phyloP scores from a whole-genome alignment of 495 filamentous ascomycete genomes.

The Polyplosphaeria fusca region DNA sequence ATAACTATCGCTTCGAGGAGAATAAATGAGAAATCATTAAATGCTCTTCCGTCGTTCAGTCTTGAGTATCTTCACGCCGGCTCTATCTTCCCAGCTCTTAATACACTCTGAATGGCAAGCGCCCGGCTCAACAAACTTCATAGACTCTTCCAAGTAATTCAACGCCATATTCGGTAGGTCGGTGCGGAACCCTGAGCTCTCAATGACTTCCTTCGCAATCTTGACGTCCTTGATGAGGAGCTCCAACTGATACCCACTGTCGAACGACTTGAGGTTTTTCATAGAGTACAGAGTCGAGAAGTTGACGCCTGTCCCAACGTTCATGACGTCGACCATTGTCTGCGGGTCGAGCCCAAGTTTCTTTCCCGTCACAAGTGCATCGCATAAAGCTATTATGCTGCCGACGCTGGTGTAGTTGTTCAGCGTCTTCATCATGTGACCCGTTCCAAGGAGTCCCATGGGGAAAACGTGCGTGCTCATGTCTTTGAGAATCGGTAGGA shows the following conservation, averaged over 20 bases:
- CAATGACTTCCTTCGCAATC: constrained; percentile 37
- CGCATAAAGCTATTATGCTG: constrained; percentile 34
- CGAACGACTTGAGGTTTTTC: constrained; percentile 28
- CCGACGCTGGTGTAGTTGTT: constrained; percentile 38
- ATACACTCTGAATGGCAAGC: constrained; percentile 36
- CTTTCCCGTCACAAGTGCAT: constrained; percentile 34
- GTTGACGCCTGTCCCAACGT: constrained; percentile 36
- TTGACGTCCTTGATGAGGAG: constrained; percentile 38
- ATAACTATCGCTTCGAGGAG: too few species aligned
- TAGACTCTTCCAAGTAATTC: constrained; percentile 25
- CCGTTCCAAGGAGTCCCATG: constrained; percentile 34
- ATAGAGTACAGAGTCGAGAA: constrained; percentile 37
- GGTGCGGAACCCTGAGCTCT: constrained; percentile 29
- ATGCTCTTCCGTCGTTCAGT: constrained; percentile 13
- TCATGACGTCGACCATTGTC: constrained; percentile 38
- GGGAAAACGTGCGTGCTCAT: constrained; percentile 31
- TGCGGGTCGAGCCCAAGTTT: constrained; percentile 39
- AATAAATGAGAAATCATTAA: too few species aligned
- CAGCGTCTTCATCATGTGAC: constrained; percentile 40
- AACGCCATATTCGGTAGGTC: constrained; percentile 29
- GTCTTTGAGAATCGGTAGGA: constrained; percentile 30
- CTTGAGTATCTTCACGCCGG: constrained; percentile 33
- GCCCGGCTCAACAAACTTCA: constrained; percentile 29
- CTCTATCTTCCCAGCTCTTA: constrained; percentile 37
- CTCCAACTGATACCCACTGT: constrained; percentile 34